A percentile compares a stretch with the other conserved stretches of the same genome.
These are phyloP conservation scores for Fragilariopsis cylindrus DNA, from an alignment of 108 stramenopile species.

Conservation along the genomic window DNA sequence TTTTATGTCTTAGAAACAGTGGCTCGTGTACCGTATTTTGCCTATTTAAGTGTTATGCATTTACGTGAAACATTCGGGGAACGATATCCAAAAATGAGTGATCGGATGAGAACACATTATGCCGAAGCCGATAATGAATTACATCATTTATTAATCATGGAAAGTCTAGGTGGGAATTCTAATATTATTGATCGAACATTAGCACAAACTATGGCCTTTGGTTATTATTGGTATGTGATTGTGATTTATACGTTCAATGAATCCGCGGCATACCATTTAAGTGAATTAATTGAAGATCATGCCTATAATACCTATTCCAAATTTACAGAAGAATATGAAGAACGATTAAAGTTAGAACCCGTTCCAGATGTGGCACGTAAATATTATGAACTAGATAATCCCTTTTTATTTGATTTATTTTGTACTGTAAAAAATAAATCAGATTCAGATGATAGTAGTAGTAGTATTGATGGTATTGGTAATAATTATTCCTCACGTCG, in stretches of 20 bases:
- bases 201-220: slow-evolving; percentile 90
- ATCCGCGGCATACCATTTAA: slow-evolving; percentile 78
- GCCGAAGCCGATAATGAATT: slow-evolving; percentile 95
- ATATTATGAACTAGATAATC: slow-evolving; percentile 76
- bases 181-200: slow-evolving; percentile 72
- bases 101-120: slow-evolving; percentile 80
- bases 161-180: slow-evolving; percentile 87
- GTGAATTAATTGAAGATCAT: slow-evolving; percentile 83
- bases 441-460: not conserved
- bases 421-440: slow-evolving; percentile 25
- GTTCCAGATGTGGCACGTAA: slow-evolving; percentile 66
- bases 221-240: slow-evolving; percentile 89
- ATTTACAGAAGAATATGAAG: slow-evolving; percentile 62
- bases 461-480: not conserved
- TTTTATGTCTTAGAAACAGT: slow-evolving; percentile 95
- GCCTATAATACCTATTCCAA: slow-evolving; percentile 83
- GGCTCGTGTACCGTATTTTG: slow-evolving; percentile 95
- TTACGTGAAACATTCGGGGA: slow-evolving; percentile 89
- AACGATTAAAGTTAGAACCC: slow-evolving; percentile 57
- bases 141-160: slow-evolving; percentile 97
- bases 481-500: slow-evolving; percentile 33
- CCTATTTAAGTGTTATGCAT: slow-evolving; percentile 87
- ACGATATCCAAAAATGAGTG: slow-evolving; percentile 45
- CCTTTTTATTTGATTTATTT: slow-evolving; percentile 84
- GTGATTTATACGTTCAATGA: slow-evolving; percentile 76